These are phyloP conservation scores for Isoetes taiwanensis DNA, from an alignment of 75 land plant genomes.

Conservation along the genomic window DNA sequence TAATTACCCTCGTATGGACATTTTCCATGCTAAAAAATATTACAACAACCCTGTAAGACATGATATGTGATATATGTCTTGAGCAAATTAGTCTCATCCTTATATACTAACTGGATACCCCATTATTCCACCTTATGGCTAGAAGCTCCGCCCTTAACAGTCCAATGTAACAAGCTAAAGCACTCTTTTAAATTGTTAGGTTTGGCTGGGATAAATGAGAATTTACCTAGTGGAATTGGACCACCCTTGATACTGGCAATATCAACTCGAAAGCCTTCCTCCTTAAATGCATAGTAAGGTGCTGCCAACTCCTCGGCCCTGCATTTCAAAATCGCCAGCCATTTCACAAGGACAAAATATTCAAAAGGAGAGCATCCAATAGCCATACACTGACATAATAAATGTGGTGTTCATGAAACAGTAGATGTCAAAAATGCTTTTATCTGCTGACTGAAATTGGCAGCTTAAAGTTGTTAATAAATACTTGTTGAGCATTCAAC, in stretches of 20 bases:
- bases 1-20: too few species aligned
- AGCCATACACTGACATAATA: not conserved
- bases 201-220: not conserved
- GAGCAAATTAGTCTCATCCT: too few species aligned
- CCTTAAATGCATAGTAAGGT: slow-evolving; percentile 29
- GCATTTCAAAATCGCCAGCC: not conserved
- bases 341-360: too few species aligned
- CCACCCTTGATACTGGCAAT: slow-evolving; percentile 31
- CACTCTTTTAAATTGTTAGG: not conserved
- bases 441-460: not conserved
- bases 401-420: not conserved
- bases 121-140: too few species aligned
- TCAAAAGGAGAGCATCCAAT: not conserved
- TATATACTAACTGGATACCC: too few species aligned
- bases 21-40: too few species aligned
- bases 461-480: not conserved
- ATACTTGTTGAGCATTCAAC: too few species aligned
- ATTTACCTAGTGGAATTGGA: slow-evolving; percentile 19
- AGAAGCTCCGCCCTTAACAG: too few species aligned
- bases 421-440: not conserved
- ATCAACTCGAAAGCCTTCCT: slow-evolving; percentile 19
- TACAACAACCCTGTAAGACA: too few species aligned
- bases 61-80: too few species aligned
- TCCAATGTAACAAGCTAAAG: not conserved
- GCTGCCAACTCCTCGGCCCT: slow-evolving; percentile 32